These are phyloP conservation scores for Veloboletus limbatus DNA, from an alignment of 1,284 basidiomycete species.

Conservation along the genomic window DNA sequence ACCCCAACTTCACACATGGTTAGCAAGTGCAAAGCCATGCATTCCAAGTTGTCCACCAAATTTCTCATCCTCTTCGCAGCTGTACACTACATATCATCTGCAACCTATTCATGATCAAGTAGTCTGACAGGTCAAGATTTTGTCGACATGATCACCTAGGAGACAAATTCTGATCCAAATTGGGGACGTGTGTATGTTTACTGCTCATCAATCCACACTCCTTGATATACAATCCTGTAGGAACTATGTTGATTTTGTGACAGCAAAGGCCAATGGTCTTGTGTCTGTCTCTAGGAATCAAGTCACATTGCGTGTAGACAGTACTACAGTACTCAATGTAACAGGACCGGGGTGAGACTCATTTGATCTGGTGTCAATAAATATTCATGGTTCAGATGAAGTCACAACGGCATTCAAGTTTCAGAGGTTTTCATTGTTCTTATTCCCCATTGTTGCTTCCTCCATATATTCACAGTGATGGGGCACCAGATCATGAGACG, in stretches of 20 bases:
- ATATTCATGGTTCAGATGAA: no score
- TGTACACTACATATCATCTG: slow-evolving; percentile 6
- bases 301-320: slow-evolving; percentile 22
- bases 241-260: slow-evolving; percentile 14
- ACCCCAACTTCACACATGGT: neutral
- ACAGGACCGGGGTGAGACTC: slow-evolving; percentile 37
- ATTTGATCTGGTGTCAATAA: slow-evolving; percentile 34
- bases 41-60: neutral
- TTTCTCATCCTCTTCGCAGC: slow-evolving; percentile 9
- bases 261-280: slow-evolving; percentile 14
- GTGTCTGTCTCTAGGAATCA: slow-evolving; percentile 13
- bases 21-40: slow-evolving; percentile 5
- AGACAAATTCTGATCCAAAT: slow-evolving; percentile 13
- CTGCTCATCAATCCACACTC: neutral
- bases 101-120: slow-evolving; percentile 14
- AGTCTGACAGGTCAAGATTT: slow-evolving; percentile 17
- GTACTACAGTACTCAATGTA: slow-evolving; percentile 17
- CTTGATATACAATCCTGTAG: slow-evolving; percentile 2
- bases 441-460: neutral
- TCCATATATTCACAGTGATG: no score
- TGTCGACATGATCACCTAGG: slow-evolving; percentile 19
- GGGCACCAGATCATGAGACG: neutral
- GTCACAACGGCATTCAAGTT: neutral
- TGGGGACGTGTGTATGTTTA: slow-evolving; percentile 18
- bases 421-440: no score